Conservation (phyloP, 257 asterid species). For the Cruciata laevipes region DNA sequence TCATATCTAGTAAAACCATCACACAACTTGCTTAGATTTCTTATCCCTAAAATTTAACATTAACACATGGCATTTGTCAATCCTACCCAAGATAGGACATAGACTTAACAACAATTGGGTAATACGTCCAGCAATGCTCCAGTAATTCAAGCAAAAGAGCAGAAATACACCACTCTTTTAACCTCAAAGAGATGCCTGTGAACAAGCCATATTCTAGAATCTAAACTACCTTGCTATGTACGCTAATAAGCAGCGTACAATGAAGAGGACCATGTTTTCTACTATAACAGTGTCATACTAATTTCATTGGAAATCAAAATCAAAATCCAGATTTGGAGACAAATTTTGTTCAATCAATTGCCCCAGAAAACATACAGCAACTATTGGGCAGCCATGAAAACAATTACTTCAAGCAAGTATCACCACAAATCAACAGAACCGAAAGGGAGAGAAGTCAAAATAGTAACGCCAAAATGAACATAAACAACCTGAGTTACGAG, state of each 20-base stretch:
- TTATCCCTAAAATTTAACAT: neutral
- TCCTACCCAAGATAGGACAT: neutral
- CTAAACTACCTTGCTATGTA: neutral
- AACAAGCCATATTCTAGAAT: neutral
- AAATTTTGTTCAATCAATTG: constrained; percentile 1
- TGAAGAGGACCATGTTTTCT: neutral
- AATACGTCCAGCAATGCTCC: too few relatives aligned
- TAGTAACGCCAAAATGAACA: neutral
- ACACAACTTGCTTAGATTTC: constrained; percentile 22
- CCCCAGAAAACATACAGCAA: neutral
- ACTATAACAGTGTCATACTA: neutral
- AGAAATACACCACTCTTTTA: neutral
- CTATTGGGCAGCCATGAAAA: neutral
- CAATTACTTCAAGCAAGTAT: neutral
- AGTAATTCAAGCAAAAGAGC: neutral
- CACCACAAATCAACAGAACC: constrained; percentile 5
- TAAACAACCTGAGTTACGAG: constrained; percentile 20
- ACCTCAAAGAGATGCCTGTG: neutral
- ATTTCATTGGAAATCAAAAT: neutral
- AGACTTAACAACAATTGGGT: too few relatives aligned
- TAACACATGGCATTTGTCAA: neutral
- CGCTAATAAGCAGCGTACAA: neutral
- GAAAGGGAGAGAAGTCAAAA: neutral
- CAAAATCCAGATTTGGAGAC: neutral
- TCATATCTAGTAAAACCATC: constrained; percentile 60